Evolutionary conservation across 805 yeast species (phyloP).

Genomic region (Pichia nanzhaoensis): DNA sequence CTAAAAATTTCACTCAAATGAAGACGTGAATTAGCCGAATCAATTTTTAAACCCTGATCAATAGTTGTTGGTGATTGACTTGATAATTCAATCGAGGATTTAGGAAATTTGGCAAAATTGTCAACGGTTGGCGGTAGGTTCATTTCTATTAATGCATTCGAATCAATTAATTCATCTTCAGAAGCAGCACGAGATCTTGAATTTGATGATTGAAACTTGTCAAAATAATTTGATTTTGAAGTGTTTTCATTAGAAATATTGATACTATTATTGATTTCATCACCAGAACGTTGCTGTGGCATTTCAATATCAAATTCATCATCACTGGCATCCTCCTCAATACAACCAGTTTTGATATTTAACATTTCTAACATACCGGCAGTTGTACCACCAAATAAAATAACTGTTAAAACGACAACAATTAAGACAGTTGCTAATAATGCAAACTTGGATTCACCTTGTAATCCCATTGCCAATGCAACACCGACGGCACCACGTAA

Average conservation of each 20-base stretch:
- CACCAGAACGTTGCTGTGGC: conserved; percentile 25
- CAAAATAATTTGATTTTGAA: conserved; percentile 19
- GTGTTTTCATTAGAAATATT: background rate
- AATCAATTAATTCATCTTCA: conserved; percentile 19
- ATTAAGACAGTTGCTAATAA: conserved; percentile 91
- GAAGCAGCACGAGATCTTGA: conserved; percentile 23
- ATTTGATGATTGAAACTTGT: conserved; percentile 13
- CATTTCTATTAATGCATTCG: conserved; percentile 13
- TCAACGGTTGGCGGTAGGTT: conserved; percentile 1
- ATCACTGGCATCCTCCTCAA: conserved; percentile 77
- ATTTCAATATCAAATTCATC: conserved; percentile 95
- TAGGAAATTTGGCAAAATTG: conserved; percentile 2
- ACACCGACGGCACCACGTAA: conserved; percentile 99
- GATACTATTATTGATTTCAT: conserved; percentile 1
- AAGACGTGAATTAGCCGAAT: conserved; percentile 12
- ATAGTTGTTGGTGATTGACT: background rate
- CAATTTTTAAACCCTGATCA: background rate
- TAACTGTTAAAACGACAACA: conserved; percentile 93
- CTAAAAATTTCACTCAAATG: conserved; percentile 28
- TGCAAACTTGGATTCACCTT: conserved; percentile 86
- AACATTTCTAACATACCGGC: conserved; percentile 96
- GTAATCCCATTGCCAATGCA: conserved; percentile 95
- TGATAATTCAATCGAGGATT: conserved; percentile 2
- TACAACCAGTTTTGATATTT: conserved; percentile 86
- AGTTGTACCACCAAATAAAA: conserved; percentile 95